Percentiles rank a stretch among this genome's conserved stretches.
phyloP scores from a whole-genome alignment of 768 basidiomycete species.

The Leccinum pellstonianum region DNA sequence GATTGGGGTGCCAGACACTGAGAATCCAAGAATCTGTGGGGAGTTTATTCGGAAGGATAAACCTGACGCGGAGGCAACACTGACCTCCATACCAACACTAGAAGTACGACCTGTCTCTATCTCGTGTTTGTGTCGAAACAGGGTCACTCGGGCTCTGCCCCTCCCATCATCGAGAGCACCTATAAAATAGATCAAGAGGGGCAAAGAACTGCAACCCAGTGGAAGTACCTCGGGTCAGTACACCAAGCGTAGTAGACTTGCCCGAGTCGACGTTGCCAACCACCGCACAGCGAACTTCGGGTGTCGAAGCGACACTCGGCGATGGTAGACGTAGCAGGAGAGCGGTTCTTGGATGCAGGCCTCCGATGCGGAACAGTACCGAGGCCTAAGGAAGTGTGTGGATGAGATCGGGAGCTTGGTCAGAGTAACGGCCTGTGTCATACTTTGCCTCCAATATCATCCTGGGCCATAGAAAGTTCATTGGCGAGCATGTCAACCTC shows the following conservation, averaged over 20 bases:
- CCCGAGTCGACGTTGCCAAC: constrained; percentile 95
- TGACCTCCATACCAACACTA: constrained; percentile 94
- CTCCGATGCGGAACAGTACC: constrained; percentile 47
- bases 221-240: constrained; percentile 80
- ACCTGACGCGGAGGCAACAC: constrained; percentile 14
- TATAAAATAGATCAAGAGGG: constrained; percentile 28
- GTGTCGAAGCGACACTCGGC: constrained; percentile 69
- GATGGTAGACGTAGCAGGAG: constrained; percentile 75
- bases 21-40: constrained; percentile 83
- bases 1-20: constrained; percentile 71
- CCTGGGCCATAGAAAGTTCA: constrained; percentile 49
- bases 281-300: constrained; percentile 93
- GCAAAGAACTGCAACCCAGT: constrained; percentile 20
- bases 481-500: constrained; percentile 50
- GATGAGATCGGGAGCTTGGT: not conserved
- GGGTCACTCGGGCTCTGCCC: constrained; percentile 77
- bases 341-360: constrained; percentile 52
- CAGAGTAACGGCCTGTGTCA: constrained; percentile 3
- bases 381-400: constrained; percentile 44
- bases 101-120: constrained; percentile 94
- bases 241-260: constrained; percentile 92
- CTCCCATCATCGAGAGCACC: constrained; percentile 79
- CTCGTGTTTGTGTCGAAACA: constrained; percentile 98
- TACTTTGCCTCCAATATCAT: constrained; percentile 83
- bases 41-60: not conserved